These are phyloP conservation scores for Solanum sitiens DNA, from an alignment of 257 asterid genomes.

Conservation along the genomic window DNA sequence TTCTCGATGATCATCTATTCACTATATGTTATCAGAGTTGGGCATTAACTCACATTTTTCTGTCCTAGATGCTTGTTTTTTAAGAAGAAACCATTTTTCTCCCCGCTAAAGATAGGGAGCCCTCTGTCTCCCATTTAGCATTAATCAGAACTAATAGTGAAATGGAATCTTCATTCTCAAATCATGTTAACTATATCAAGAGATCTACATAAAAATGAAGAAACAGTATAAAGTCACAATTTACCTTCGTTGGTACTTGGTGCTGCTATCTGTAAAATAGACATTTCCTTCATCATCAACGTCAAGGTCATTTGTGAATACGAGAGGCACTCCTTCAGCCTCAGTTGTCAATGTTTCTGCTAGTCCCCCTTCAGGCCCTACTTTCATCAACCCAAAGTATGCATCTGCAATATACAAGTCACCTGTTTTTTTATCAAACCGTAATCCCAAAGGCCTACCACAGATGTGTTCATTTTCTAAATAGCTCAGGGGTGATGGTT, in stretches of 20 bases:
- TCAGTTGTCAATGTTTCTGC: constrained; percentile 59
- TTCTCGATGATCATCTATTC: neutral
- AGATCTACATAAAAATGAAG: neutral
- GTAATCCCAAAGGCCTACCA: constrained; percentile 91
- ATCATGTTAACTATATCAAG: neutral
- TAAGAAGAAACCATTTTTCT: neutral
- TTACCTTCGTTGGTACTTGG: constrained; percentile 66
- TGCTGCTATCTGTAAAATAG: constrained; percentile 92
- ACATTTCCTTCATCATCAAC: constrained; percentile 72
- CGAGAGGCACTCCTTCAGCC: constrained; percentile 80
- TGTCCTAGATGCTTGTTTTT: neutral
- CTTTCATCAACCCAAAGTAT: constrained; percentile 89
- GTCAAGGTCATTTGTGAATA: constrained; percentile 82
- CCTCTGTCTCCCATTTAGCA: neutral
- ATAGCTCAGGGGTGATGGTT: constrained; percentile 49
- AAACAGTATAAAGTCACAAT: neutral
- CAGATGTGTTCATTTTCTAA: constrained; percentile 85
- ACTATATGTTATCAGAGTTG: neutral
- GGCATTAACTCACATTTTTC: neutral
- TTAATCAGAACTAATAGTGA: neutral
- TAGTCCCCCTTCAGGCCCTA: constrained; percentile 85
- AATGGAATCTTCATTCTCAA: neutral
- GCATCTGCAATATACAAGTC: constrained; percentile 94
- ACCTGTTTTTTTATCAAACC: constrained; percentile 64
- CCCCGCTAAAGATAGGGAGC: neutral